Base-by-base conservation (phyloP, 129 eudicot species). In the Scalesia atractyloides region DNA sequence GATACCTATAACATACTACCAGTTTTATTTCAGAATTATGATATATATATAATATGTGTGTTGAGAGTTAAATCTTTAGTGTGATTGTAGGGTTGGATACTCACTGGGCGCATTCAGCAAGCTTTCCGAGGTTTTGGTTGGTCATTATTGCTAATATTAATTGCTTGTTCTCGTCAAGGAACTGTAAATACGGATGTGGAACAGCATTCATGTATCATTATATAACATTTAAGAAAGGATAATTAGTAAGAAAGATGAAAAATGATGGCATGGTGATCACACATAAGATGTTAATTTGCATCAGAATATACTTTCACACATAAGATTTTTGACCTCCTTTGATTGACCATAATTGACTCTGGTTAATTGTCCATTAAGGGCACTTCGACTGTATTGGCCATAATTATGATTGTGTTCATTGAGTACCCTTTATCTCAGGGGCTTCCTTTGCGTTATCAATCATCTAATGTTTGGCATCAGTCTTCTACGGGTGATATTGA, bases 91-190 rank as follows among this genome's bases (percentile, higher is more conserved):
- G 49, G 66, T 64, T 43, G 39, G 51, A 62, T 64, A 87, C 95
- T 89, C 77, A 92, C 98, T 89, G 98, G 24, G 98, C 98, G 83
- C 98, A 92, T 74, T 92, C 98, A 7, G 91, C 86, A 75, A 92
- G 97, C 75, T 92, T 92, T 41, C 98, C 98, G 34, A 89, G 96
- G 69, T 89, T 92, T 73, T 92, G 98, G 77, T 92, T 86, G 70
- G 85, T 95, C 94, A 92, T 73, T 47, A 92, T 92, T 46, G 95
- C 96, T 79, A 92, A 79, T 41, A 92, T 89, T 83, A 92, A 47
- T 81, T 86, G 91, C 85, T 92, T 92, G 84, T 92, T 92, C 78
- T 92, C 98, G 7, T 92, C 98, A 3, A 92, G 98, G 73, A 83
- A 92, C 98, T 92, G 88, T 76, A 86, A 26, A 39, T 15, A 30